Conservation (phyloP, 2,329 filamentous ascomycete species). For the Xylaria sp. region DNA sequence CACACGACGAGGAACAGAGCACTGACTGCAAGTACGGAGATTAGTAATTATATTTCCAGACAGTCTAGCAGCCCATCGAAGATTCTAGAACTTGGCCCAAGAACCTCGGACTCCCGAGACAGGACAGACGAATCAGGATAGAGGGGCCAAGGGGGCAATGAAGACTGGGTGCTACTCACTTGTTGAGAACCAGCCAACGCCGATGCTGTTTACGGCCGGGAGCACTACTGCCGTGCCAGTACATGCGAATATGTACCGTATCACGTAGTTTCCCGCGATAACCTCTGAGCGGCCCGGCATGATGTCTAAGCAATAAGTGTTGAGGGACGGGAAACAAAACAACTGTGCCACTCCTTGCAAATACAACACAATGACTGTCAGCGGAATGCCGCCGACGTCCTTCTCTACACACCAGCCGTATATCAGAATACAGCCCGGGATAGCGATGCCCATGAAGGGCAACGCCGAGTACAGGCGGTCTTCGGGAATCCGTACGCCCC, state of each 20-base stretch:
- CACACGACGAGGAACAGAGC: constrained; percentile 41
- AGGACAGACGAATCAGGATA: too few species aligned
- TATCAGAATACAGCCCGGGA: constrained; percentile 67
- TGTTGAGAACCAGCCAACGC: constrained; percentile 81
- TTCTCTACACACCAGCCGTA: constrained; percentile 59
- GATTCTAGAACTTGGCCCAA: background rate
- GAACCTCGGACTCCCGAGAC: constrained; percentile 46
- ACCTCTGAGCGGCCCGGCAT: constrained; percentile 76
- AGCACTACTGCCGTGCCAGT: constrained; percentile 71
- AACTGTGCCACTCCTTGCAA: constrained; percentile 73
- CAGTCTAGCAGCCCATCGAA: background rate
- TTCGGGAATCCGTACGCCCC: constrained; percentile 66
- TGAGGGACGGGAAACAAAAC: constrained; percentile 75
- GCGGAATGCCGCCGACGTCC: constrained; percentile 53
- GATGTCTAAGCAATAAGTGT: constrained; percentile 82
- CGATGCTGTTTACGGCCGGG: constrained; percentile 73
- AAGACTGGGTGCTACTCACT: constrained; percentile 47
- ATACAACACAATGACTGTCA: constrained; percentile 75
- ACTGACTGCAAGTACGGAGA: constrained; percentile 27
- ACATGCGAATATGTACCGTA: constrained; percentile 75
- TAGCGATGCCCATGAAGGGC: constrained; percentile 60
- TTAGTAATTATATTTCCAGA: background rate
- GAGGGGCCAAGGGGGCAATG: constrained; percentile 62
- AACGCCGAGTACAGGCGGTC: constrained; percentile 67
- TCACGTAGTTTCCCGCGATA: constrained; percentile 78